Percentiles rank a stretch among this genome's conserved stretches.
These are phyloP conservation scores for Xerocomus nothofagi DNA, from an alignment of 1,284 basidiomycete species.

Conservation along the genomic window DNA sequence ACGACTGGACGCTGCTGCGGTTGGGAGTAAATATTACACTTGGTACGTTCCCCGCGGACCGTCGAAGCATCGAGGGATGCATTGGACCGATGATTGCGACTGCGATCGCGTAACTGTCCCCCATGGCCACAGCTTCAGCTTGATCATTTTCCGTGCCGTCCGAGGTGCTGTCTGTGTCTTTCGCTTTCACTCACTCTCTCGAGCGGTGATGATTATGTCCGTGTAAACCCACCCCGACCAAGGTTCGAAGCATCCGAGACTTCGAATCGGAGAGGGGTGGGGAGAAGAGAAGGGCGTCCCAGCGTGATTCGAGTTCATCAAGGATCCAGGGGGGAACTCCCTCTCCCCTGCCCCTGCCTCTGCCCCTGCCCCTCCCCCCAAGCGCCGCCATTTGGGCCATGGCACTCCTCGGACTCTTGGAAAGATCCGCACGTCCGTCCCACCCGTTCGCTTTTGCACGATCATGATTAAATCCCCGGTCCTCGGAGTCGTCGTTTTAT, in stretches of 20 bases:
- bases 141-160: neutral
- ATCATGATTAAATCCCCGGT: too few relatives aligned
- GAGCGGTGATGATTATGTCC: neutral
- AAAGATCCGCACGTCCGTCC: conserved; percentile 1
- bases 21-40: too few relatives aligned
- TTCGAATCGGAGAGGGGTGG: neutral
- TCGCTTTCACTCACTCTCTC: neutral
- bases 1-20: too few relatives aligned
- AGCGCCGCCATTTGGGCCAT: neutral
- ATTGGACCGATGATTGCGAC: too few relatives aligned
- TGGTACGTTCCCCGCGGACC: too few relatives aligned
- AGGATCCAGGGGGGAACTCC: too few relatives aligned
- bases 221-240: neutral
- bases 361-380: too few relatives aligned
- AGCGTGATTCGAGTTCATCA: neutral
- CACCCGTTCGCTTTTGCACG: neutral
- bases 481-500: neutral
- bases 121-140: too few relatives aligned
- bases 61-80: neutral
- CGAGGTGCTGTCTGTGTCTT: neutral
- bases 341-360: too few relatives aligned
- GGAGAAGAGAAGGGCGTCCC: neutral
- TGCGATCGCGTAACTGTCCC: too few relatives aligned
- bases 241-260: neutral
- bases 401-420: conserved; percentile 6